These are phyloP conservation scores for Diaporthe vexans DNA, from an alignment of 2,329 filamentous ascomycete genomes.

Conservation along the genomic window DNA sequence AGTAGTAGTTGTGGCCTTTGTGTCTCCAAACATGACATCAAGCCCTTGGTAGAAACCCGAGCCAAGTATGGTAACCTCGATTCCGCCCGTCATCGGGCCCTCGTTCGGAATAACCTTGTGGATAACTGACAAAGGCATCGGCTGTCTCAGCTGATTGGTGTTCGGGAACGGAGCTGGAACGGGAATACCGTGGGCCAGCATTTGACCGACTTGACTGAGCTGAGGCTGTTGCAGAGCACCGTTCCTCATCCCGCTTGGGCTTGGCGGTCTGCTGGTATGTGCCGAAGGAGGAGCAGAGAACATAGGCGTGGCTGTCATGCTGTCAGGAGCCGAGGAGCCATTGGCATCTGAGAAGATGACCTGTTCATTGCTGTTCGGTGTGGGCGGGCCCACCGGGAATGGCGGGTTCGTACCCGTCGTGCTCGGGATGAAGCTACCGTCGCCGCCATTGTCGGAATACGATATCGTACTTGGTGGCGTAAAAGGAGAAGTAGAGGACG, in stretches of 20 bases:
- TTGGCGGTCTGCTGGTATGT: slow-evolving; percentile 83
- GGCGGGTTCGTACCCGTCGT: slow-evolving; percentile 55
- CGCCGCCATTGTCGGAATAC: slow-evolving; percentile 59
- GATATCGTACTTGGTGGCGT: slow-evolving; percentile 58
- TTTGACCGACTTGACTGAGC: slow-evolving; percentile 41
- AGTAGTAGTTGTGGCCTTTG: slow-evolving; percentile 77
- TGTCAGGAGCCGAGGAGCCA: slow-evolving; percentile 76
- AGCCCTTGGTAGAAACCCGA: slow-evolving; percentile 82
- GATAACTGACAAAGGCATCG: slow-evolving; percentile 70
- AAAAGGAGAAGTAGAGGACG: slow-evolving; percentile 66
- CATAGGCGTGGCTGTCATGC: slow-evolving; percentile 72
- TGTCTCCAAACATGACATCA: slow-evolving; percentile 85
- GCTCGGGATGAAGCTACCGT: slow-evolving; percentile 61
- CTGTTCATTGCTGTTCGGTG: slow-evolving; percentile 75
- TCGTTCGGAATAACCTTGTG: slow-evolving; percentile 88
- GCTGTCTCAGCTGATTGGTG: slow-evolving; percentile 32
- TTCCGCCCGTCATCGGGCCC: slow-evolving; percentile 85
- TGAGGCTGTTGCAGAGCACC: slow-evolving; percentile 57
- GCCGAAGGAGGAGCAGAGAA: slow-evolving; percentile 80
- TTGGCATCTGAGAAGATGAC: slow-evolving; percentile 68
- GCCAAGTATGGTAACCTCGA: slow-evolving; percentile 88
- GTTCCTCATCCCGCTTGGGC: slow-evolving; percentile 71
- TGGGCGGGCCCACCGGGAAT: slow-evolving; percentile 74
- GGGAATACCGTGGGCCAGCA: slow-evolving; percentile 34
- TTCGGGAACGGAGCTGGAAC: slow-evolving; percentile 35